Conservation (phyloP, 2,329 filamentous ascomycete species). For the Pseudogymnoascus sp. region DNA sequence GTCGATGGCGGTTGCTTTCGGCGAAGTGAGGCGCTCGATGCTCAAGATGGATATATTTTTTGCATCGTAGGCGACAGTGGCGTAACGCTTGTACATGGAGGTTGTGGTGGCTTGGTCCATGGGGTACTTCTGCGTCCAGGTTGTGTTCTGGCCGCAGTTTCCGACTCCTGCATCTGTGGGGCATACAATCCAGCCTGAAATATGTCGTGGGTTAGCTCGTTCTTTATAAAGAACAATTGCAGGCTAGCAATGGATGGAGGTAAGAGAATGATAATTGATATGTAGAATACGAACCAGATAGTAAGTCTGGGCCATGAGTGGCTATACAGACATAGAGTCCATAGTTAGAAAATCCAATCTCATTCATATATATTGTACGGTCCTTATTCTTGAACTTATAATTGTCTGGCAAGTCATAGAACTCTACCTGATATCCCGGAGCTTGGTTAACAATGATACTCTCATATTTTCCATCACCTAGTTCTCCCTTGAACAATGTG, state of each 20-base stretch:
- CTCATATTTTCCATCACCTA: not conserved
- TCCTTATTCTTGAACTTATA: not conserved
- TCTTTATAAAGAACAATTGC: not conserved
- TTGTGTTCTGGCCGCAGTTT: not conserved
- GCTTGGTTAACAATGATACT: slow-evolving; percentile 1
- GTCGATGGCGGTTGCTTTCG: not conserved
- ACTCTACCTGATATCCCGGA: slow-evolving; percentile 3
- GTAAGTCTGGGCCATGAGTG: not conserved
- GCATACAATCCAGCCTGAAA: not conserved
- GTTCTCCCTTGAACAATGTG: not conserved
- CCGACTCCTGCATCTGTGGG: not conserved
- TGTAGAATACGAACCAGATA: not conserved
- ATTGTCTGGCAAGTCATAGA: not conserved
- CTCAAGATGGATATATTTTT: slow-evolving; percentile 1
- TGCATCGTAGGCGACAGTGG: not conserved
- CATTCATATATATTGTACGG: not conserved
- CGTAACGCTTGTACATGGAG: not conserved
- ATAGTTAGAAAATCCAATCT: not conserved
- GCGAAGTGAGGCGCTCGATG: not conserved
- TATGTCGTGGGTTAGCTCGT: not conserved
- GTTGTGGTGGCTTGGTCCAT: slow-evolving; percentile 6
- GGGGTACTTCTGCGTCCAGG: slow-evolving; percentile 1
- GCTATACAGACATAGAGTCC: slow-evolving; percentile 6
- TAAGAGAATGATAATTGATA: not conserved
- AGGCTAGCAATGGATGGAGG: not conserved